Evolutionary conservation across 108 stramenopile genomes (phyloP).

Genomic region (Nitzschia putrida): DNA sequence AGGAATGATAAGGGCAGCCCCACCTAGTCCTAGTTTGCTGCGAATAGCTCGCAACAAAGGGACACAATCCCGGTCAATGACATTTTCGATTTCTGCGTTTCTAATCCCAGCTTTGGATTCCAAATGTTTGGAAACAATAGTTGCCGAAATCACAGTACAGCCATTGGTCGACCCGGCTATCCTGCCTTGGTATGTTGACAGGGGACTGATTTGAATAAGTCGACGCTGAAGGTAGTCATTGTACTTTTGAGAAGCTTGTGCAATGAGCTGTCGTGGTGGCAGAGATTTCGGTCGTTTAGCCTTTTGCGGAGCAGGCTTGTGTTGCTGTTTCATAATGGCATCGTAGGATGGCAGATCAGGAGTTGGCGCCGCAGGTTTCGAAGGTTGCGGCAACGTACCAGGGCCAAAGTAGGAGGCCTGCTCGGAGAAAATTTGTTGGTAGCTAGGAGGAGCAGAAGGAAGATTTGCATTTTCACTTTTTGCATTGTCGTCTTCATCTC

Average conservation of each 20-base stretch:
- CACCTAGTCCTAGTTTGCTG: conserved; percentile 67
- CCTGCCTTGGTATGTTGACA: conserved; percentile 82
- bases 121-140: conserved; percentile 68
- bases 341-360: conserved; percentile 16
- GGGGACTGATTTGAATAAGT: conserved; percentile 58
- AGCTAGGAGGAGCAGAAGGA: conserved; percentile 26
- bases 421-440: conserved; percentile 13
- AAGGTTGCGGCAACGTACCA: neutral
- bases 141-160: conserved; percentile 86
- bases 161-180: conserved; percentile 78
- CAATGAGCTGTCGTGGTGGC: conserved; percentile 31
- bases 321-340: conserved; percentile 16
- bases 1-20: conserved; percentile 83
- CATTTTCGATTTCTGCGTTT: conserved; percentile 54
- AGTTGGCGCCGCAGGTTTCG: neutral
- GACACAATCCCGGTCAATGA: conserved; percentile 74
- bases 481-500: conserved; percentile 12
- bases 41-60: conserved; percentile 69
- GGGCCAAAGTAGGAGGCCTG: conserved; percentile 44
- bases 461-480: neutral
- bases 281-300: conserved; percentile 19
- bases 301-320: conserved; percentile 1
- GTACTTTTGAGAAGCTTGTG: conserved; percentile 30
- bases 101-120: conserved; percentile 47
- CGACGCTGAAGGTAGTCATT: conserved; percentile 39